Percentiles rank a stretch among this genome's conserved stretches.
phyloP scores from a whole-genome alignment of 1,139 yeast species.

The Suhomyces bribrorum region DNA sequence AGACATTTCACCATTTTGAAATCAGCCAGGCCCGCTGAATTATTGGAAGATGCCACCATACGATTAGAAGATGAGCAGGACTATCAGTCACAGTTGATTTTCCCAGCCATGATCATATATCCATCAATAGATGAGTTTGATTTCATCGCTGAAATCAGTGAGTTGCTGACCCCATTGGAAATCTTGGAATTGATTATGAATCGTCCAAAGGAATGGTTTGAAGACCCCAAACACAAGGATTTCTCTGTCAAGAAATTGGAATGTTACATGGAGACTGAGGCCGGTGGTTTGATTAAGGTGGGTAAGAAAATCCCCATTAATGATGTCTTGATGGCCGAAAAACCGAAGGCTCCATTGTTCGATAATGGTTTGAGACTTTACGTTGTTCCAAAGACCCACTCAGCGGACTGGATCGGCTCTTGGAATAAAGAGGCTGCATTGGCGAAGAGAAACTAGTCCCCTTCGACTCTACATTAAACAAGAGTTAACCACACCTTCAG shows the following conservation, averaged over 20 bases:
- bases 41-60: constrained; percentile 48
- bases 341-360: constrained; percentile 73
- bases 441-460: constrained; percentile 38
- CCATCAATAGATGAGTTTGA: constrained; percentile 88
- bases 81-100: constrained; percentile 72
- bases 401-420: constrained; percentile 61
- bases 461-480: no score
- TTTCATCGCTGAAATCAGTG: constrained; percentile 72
- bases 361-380: constrained; percentile 75
- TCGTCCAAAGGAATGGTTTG: constrained; percentile 73
- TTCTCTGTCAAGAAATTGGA: constrained; percentile 63
- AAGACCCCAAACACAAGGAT: constrained; percentile 58
- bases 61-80: constrained; percentile 71
- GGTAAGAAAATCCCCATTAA: constrained; percentile 75
- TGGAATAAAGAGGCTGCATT: constrained; percentile 72
- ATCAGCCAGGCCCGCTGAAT: constrained; percentile 53
- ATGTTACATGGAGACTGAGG: constrained; percentile 75
- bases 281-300: constrained; percentile 84
- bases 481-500: no score
- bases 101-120: constrained; percentile 80
- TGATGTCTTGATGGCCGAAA: constrained; percentile 60
- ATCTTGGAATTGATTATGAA: constrained; percentile 56
- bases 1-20: constrained; percentile 54
- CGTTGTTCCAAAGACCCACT: constrained; percentile 73
- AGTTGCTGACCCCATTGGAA: constrained; percentile 62